Base-by-base conservation (phyloP, 148 eudicot species). In the Tetragonia tetragonoides region DNA sequence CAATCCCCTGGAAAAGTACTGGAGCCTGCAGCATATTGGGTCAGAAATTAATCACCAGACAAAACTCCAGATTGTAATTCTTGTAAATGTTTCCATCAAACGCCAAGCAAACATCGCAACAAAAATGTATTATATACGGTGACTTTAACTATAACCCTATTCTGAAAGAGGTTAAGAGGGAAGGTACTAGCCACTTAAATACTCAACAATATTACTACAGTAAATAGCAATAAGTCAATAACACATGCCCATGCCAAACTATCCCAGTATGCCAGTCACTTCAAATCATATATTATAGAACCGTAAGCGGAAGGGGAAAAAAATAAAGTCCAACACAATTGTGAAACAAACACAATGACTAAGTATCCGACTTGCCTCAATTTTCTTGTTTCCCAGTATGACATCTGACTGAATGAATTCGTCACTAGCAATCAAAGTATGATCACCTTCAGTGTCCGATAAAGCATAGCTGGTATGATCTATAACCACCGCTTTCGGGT, bases 401-500 rank as follows among this genome's bases (percentile, higher is more conserved):
- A 86, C 89, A 80, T 91, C 90, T 79, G 95, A 86, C 60, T 85
- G 75, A 46, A 91, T 83, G 60, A 83, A 64, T 21, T 81, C 81
- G 75, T 89, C 90, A 72, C 82, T 51, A 17, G 90, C 91, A 80
- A 91, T 74, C 75, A 91, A 72, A 14, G 92, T 89, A 68, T 91
- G 92, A 78, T 87, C 91, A 39, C 95, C 95, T 75, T 89, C 92
- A 59, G 76, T 76, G 64, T 77, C 80, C 53, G 92, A 87, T 56
- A 87, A 76, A 24, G 92, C 91, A 85, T 86, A 91, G 85, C 88
- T 78, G 10, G 84, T 85, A 74, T 91, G 95, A 78, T 91, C 95
- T 63, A 91, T 81, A 70, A 87, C 90, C 86, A 87, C 51, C 17
- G 95, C 87, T 28, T 85, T 79, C 17, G 91, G 72, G 65, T 91